Base-by-base conservation (phyloP, 768 basidiomycete genomes). In the Cystoderma amianthinum region DNA sequence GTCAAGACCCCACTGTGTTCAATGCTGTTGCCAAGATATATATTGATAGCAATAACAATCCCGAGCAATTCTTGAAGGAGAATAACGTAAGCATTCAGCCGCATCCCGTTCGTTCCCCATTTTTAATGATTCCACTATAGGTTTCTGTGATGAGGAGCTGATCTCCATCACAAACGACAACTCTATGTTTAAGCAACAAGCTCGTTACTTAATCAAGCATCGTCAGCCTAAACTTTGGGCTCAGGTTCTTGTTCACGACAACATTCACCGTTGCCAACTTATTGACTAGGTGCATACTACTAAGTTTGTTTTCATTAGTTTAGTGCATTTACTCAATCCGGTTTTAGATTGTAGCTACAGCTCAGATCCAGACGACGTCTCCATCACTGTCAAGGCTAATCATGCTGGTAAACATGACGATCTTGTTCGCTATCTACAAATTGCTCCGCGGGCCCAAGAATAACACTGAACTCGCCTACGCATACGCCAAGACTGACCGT, bases 161-260 rank as follows among this genome's bases (percentile, higher is more conserved):
- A 94, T 99, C 56, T 62, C 80, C 16, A 95, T 99, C 60, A 98
- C 96, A 36, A 98, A 98, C 58, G 94, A 95, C 50, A 99, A 99
- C 69, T 84, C 93, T 10, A 99, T 99, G 96, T 99, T 94, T 78
- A 99, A 98, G 66, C 95, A 99, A 55, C 96, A 98, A 63, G 90
- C 96, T 39, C 85, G 96, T 20, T 99, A 99, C 65, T 80, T 99
- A 44, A 89, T 97, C 57, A 96, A 94, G 65, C 84, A 96, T 52
- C 89, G 96, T 47, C 82, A 90, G 47, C 80, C 87, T 12, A 95
- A 98, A 46, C 79, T 99, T 21, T 99, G 96, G 96, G 80, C 85
- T 1, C 92, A 97, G 63, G 96, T 99, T 24, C 82, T 99, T 42
- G 71, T 78, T 9, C 73, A 78, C 3, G 92, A 92, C 48, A 97